Evolutionary conservation across 805 yeast genomes (phyloP), one percentile per base, ranked within the genome.

Genomic region (Isabelozyma heimii): DNA sequence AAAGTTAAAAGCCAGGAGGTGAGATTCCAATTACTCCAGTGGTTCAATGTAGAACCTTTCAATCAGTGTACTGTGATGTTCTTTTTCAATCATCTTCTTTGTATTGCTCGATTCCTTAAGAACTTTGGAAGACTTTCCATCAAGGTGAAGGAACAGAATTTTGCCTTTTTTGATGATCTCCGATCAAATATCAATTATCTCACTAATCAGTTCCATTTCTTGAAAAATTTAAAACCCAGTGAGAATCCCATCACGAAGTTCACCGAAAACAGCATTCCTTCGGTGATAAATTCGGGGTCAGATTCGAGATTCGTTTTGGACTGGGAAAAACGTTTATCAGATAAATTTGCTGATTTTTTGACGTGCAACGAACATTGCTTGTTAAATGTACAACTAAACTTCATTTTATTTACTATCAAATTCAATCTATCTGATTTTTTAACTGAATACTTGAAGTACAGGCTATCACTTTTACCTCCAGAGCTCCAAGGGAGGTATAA

Each of bases 1-100:
- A 44, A 43, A 43, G 40, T n/a, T 39, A 51, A 39, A 45, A 49
- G 26, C 33, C 28, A 39, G 13, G 9, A 33, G 37, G 53, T 62
- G 2, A 53, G 63, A 39, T 47, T 61, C 5, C 76, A 72, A 45
- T 47, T 73, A 13, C 51, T 56, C 7, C 69, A 70, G 48, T 73
- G 78, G 78, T 63, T 72, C 58, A 58, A 58, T 17, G 46, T 73
- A 14, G 56, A 61, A 42, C 78, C 78, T 0, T 70, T 72, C 45
- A 54, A 56, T 16, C 62, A 67, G 46, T 64, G 67, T 39, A 51
- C 58, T 12, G 62, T 61, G 39, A 47, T 58, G 2, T 61, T 48
- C 43, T 27, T 48, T 8, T 33, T 62, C 13, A 48, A 50, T 39
- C 55, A 61, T n/a, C 47, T 67, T 8, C 52, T 62, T 6, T 59